phyloP scores from a whole-genome alignment of 352 stramenopile species.

The Phytopythium delawarense region DNA sequence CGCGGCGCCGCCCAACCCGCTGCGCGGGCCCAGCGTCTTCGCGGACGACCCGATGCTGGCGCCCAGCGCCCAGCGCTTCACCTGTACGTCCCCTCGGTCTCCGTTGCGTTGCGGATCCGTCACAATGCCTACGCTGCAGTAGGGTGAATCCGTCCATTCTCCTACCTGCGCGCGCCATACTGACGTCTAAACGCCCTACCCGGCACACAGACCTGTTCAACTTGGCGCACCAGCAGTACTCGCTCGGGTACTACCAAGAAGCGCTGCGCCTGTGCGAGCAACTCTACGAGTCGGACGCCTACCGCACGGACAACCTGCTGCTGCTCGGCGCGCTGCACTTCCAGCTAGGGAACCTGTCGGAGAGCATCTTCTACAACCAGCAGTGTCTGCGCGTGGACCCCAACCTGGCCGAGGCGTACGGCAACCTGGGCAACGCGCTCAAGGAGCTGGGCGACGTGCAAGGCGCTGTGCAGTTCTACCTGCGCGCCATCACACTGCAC shows the following conservation, averaged over 20 bases:
- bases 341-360: slow-evolving; percentile 89
- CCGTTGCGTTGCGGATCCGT: background rate
- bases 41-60: slow-evolving; percentile 29
- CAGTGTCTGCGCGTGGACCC: slow-evolving; percentile 91
- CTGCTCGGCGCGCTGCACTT: slow-evolving; percentile 93
- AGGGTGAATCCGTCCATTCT: too few relatives aligned
- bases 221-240: slow-evolving; percentile 81
- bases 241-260: slow-evolving; percentile 87
- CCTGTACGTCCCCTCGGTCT: slow-evolving; percentile 36
- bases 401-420: slow-evolving; percentile 91
- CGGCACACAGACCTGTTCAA: slow-evolving; percentile 53
- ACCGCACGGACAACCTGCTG: slow-evolving; percentile 89
- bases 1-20: slow-evolving; percentile 12
- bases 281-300: slow-evolving; percentile 86
- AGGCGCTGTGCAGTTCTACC: slow-evolving; percentile 91
- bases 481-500: slow-evolving; percentile 91
- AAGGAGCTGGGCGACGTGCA: slow-evolving; percentile 91
- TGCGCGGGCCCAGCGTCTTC: slow-evolving; percentile 18
- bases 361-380: slow-evolving; percentile 95
- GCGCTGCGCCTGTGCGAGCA: slow-evolving; percentile 81
- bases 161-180: background rate
- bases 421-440: slow-evolving; percentile 93
- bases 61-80: slow-evolving; percentile 54
- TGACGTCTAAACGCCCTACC: background rate
- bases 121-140: background rate